These are phyloP conservation scores for Colletotrichum endophyticum DNA, from an alignment of 2,329 filamentous ascomycete genomes.

Conservation along the genomic window DNA sequence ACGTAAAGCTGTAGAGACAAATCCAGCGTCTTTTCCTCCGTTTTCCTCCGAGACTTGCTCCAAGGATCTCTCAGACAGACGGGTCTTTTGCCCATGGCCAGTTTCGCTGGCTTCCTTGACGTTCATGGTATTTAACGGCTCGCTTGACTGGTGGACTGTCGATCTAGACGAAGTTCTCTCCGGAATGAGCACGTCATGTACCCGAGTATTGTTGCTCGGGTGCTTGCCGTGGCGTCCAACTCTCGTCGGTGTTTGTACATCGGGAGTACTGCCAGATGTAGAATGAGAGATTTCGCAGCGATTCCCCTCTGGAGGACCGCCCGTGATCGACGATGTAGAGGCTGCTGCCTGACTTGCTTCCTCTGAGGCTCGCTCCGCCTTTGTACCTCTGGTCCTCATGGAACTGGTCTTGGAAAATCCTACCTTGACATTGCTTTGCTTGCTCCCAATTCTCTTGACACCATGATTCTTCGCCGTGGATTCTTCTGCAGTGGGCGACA, in stretches of 20 bases:
- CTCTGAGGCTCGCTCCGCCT: background rate
- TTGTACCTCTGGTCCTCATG: background rate
- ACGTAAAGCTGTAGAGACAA: background rate
- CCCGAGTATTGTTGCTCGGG: background rate
- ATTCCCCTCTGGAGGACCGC: background rate
- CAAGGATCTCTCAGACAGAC: background rate
- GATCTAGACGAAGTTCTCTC: slow-evolving; percentile 31
- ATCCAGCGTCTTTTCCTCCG: background rate
- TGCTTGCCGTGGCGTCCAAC: background rate
- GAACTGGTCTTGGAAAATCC: background rate
- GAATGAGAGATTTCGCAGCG: background rate
- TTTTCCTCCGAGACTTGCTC: background rate
- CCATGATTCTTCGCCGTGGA: slow-evolving; percentile 13
- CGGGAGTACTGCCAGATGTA: background rate
- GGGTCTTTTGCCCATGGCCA: background rate
- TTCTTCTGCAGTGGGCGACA: slow-evolving; percentile 36
- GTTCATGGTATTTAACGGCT: background rate
- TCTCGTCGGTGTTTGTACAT: background rate
- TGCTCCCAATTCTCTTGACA: background rate
- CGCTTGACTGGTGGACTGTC: background rate
- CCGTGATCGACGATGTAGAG: background rate
- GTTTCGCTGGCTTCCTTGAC: background rate
- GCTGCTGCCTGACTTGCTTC: background rate
- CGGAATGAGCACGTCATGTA: slow-evolving; percentile 28
- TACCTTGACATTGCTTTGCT: background rate